Conservation (phyloP, 129 eudicot genomes). For the Artemisia annua region DNA sequence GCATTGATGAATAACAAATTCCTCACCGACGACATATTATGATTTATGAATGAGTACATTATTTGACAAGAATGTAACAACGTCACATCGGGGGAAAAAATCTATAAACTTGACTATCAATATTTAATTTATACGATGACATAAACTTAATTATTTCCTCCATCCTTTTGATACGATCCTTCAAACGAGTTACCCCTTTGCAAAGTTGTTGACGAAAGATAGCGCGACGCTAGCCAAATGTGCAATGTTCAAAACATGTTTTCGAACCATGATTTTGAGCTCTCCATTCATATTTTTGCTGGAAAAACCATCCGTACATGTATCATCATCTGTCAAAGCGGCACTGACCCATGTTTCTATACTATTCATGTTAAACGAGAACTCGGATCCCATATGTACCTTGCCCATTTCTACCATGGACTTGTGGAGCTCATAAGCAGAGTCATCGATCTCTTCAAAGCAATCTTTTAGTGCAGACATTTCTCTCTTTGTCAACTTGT, state of each 20-base stretch:
- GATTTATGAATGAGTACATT: no score
- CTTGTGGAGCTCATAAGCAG: constrained; percentile 39
- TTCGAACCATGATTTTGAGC: constrained; percentile 32
- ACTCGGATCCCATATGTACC: constrained; percentile 21
- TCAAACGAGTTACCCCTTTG: constrained; percentile 20
- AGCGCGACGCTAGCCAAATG: constrained; percentile 53
- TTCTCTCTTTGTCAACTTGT: constrained; percentile 24
- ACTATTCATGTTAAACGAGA: constrained; percentile 29
- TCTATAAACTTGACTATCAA: constrained; percentile 12
- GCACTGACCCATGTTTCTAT: constrained; percentile 62
- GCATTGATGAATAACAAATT: not conserved
- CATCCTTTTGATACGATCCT: not conserved
- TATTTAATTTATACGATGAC: not conserved
- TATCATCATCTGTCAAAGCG: constrained; percentile 44
- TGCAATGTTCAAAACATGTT: constrained; percentile 28
- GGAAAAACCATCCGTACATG: constrained; percentile 45
- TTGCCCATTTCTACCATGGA: constrained; percentile 42
- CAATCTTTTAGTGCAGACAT: constrained; percentile 37
- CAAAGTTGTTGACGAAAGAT: constrained; percentile 44
- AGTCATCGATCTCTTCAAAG: constrained; percentile 37
- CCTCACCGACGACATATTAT: not conserved
- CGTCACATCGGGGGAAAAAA: not conserved
- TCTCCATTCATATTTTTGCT: constrained; percentile 29
- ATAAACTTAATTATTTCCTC: not conserved
- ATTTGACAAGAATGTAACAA: no score